Conservation (phyloP, 331 rosid genomes). For the Malus hybrid region DNA sequence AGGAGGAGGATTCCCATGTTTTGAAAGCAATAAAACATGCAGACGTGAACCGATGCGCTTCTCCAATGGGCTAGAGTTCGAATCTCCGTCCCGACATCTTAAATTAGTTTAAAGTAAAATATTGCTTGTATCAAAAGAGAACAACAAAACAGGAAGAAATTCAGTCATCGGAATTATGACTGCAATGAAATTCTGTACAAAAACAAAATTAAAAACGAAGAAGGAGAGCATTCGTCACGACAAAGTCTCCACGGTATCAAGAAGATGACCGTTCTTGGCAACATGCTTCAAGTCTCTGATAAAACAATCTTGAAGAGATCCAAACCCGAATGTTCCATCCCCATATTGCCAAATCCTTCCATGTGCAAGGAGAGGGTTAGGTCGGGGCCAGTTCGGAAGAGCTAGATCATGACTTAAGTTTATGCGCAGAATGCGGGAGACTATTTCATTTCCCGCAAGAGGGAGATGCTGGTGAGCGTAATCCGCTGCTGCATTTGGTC, state of each 20-base stretch:
- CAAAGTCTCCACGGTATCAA: constrained; percentile 44
- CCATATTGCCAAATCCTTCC: constrained; percentile 87
- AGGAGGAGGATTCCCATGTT: background rate
- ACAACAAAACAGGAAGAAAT: background rate
- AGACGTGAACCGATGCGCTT: no score
- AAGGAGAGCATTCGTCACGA: constrained; percentile 18
- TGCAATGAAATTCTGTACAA: constrained; percentile 9
- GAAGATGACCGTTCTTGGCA: constrained; percentile 44
- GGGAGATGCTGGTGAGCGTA: constrained; percentile 33
- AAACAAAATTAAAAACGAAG: background rate
- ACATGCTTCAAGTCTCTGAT: constrained; percentile 68
- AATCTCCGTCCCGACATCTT: background rate
- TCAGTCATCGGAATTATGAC: background rate
- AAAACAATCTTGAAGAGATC: constrained; percentile 67
- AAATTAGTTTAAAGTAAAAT: background rate
- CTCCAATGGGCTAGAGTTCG: background rate
- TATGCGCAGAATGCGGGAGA: constrained; percentile 56
- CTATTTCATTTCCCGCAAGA: constrained; percentile 29
- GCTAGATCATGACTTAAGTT: constrained; percentile 67
- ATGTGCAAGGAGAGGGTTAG: constrained; percentile 50
- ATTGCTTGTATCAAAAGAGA: background rate
- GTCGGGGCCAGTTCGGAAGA: constrained; percentile 46
- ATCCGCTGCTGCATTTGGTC: constrained; percentile 34
- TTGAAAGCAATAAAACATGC: no score
- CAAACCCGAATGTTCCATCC: constrained; percentile 83